These are phyloP conservation scores for Huntiella abstrusa DNA, from an alignment of 2,329 filamentous ascomycete species.

Conservation along the genomic window DNA sequence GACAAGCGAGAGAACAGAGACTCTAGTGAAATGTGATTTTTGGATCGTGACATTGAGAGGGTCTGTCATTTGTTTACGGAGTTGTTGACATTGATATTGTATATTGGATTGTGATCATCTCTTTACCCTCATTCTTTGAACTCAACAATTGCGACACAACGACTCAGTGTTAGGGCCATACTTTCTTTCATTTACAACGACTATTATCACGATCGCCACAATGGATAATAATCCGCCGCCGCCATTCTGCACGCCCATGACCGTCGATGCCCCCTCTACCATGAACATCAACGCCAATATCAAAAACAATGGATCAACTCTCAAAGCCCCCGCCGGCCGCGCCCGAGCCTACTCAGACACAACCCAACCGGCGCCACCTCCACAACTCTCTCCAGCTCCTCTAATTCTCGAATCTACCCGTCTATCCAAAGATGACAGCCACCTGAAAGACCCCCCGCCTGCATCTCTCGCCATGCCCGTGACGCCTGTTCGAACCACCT, in stretches of 20 bases:
- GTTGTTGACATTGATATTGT: too few relatives aligned
- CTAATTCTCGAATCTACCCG: constrained; percentile 32
- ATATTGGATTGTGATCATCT: too few relatives aligned
- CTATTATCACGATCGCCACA: not conserved
- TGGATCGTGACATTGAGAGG: too few relatives aligned
- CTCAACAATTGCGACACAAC: too few relatives aligned
- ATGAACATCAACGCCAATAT: not conserved
- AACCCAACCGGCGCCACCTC: constrained; percentile 23
- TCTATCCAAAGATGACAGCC: constrained; percentile 49
- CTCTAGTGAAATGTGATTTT: too few relatives aligned
- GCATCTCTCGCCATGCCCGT: constrained; percentile 27
- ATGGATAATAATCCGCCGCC: constrained; percentile 2
- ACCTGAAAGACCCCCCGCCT: constrained; percentile 22
- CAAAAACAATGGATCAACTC: not conserved
- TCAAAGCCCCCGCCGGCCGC: not conserved
- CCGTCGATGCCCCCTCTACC: not conserved
- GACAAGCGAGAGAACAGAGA: too few relatives aligned
- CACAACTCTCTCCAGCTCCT: constrained; percentile 38
- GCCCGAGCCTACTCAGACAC: constrained; percentile 10
- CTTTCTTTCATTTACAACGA: too few relatives aligned
- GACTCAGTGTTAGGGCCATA: too few relatives aligned
- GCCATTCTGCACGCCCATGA: constrained; percentile 1
- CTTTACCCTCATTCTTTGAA: too few relatives aligned
- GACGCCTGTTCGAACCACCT: constrained; percentile 53
- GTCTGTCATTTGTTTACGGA: too few relatives aligned